Base-by-base conservation (phyloP, 345 rosid species). In the Noccaea caerulescens region DNA sequence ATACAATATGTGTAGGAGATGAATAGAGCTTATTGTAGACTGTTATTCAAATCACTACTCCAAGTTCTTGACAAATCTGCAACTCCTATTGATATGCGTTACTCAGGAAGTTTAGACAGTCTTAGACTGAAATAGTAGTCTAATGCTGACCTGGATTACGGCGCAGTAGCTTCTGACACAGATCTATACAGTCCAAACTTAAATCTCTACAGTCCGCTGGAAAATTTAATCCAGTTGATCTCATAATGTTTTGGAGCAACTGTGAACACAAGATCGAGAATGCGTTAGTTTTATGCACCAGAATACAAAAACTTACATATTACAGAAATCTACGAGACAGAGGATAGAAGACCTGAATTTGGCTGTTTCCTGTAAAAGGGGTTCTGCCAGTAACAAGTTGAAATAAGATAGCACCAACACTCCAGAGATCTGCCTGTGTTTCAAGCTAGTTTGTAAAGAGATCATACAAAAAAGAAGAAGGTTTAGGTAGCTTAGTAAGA, bases 341-440 rank as follows among this genome's bases (percentile, higher is more conserved):
- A 54, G 66, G 41, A 38, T 55, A 70, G 33, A 30, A 63, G 47
- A 94, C 99, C 93, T 94, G 93, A 42, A 84, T 82, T 76, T 94
- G 99, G 75, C 85, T 84, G 82, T 73, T 89, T 77, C 99, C 99
- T 20, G 90, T 91, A 72, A 85, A 94, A 55, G 99, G 99, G 44
- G 99, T 85, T 85, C 77, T 91, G 65, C 96, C 98, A 9, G 90
- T 89, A 68, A 89, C 93, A 74, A 94, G 96, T 78, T 94, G 99
- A 82, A 82, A 94, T 58, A 94, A 82, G 76, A 94, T 94, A 68
- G 98, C 87, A 76, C 99, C 99, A 49, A 91, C 95, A 75, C 99
- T 94, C 99, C 99, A 94, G 72, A 94, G 97, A 87, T 94, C 99
- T 85, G 99, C 99, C 99, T 94, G 99, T 39, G 67, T 76, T 75